Base-by-base conservation (phyloP, 164 flowering plant genomes). In the Chimonanthus salicifolius region DNA sequence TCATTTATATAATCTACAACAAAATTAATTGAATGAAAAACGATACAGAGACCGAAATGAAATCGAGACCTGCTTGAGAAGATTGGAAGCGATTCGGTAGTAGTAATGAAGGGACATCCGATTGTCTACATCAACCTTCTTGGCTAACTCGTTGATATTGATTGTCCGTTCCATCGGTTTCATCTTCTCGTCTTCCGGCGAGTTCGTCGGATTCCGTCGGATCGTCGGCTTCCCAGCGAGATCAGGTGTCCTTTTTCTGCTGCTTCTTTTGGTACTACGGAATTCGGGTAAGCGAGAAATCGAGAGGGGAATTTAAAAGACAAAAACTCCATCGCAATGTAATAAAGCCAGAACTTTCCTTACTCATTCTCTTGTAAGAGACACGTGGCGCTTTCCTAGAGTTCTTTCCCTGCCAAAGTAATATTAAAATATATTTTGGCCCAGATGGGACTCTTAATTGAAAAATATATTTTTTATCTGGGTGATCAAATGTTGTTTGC, bases 31-130 rank as follows among this genome's bases (percentile, higher is more conserved):
- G 60, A 54, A 9, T 13, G 4, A 13, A 10, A 54, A 54, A 54
- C 4, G 11, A 13, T 54, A 8, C 11, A n/a, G 16, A n/a, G 16
- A 10, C 11, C 10, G n/a, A 13, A 54, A 54, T 4, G 60, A 54
- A n/a, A 54, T 13, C 60, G 68, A 67, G 18, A 91, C 98, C 97
- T 92, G 97, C 71, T 84, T 87, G 84, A 94, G 95, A 78, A 94
- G 97, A 79, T 85, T 89, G 74, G 88, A 92, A 51, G 98, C 94
- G 75, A 92, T 94, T 65, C 97, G 87, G 63, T 90, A 91, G 76
- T 94, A 94, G 62, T 80, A 74, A n/a, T 82, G 87, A 75, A 94
- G 92, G 71, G 94, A 86, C 49, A 92, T 83, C 72, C 94, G 90
- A 82, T 84, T 86, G 69, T 94, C 98, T 64, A 94, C 94, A 48